These are phyloP conservation scores for Mucor velutinosus DNA, from an alignment of 371 early-diverging fungal genomes.

Conservation along the genomic window DNA sequence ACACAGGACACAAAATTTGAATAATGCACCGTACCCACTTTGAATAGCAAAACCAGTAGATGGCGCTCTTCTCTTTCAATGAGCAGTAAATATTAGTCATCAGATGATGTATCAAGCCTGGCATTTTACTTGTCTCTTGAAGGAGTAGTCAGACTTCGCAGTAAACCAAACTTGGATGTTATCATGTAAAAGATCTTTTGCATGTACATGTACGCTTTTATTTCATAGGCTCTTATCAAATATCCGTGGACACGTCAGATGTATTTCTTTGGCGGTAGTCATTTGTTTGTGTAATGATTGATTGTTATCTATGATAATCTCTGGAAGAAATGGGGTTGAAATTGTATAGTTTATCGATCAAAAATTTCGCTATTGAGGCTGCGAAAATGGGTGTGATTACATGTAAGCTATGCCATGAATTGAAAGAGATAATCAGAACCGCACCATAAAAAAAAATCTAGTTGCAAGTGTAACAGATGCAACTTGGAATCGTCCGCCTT, in stretches of 20 bases:
- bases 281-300: slow-evolving; percentile 21
- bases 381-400: background rate
- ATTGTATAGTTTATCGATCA: slow-evolving; percentile 7
- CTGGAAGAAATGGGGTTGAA: slow-evolving; percentile 8
- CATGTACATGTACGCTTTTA: background rate
- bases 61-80: no score
- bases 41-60: no score
- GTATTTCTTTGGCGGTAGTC: slow-evolving; percentile 8
- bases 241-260: background rate
- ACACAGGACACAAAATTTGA: no score
- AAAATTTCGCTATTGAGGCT: background rate
- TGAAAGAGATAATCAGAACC: no score
- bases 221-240: slow-evolving; percentile 6
- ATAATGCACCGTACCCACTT: no score
- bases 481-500: no score
- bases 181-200: background rate
- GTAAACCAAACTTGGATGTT: slow-evolving; percentile 1
- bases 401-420: no score
- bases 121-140: background rate
- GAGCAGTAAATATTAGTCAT: background rate
- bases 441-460: no score
- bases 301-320: slow-evolving; percentile 21
- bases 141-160: background rate
- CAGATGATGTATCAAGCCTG: background rate
- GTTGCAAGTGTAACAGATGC: no score